These are phyloP conservation scores for Mucor circinelloides DNA, from an alignment of 371 early-diverging fungal genomes.

Conservation along the genomic window DNA sequence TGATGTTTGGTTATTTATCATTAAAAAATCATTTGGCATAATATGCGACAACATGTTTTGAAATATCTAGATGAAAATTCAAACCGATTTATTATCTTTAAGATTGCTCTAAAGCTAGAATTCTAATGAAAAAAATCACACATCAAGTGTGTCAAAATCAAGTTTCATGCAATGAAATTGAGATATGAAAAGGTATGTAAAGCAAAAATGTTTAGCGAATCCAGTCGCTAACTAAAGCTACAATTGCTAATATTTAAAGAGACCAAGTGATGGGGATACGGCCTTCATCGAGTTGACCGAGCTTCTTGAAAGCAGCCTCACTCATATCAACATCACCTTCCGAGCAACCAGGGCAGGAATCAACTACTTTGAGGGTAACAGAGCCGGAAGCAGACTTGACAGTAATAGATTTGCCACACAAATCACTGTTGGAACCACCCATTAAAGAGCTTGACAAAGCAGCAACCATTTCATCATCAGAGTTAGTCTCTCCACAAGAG, in stretches of 20 bases:
- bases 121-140: neutral
- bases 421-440: neutral
- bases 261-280: constrained; percentile 48
- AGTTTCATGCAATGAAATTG: neutral
- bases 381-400: constrained; percentile 31
- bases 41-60: too few species aligned
- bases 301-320: constrained; percentile 47
- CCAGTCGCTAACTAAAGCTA: neutral
- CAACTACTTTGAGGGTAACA: constrained; percentile 49
- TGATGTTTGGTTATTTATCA: too few species aligned
- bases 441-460: constrained; percentile 30
- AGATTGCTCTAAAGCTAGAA: neutral
- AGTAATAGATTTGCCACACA: constrained; percentile 49
- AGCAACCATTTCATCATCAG: constrained; percentile 33
- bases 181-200: neutral
- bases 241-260: neutral
- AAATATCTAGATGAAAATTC: too few species aligned
- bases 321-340: constrained; percentile 39
- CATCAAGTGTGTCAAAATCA: neutral
- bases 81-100: neutral
- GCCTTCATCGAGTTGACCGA: constrained; percentile 37
- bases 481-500: constrained; percentile 41
- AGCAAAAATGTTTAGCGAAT: neutral
- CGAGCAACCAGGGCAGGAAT: constrained; percentile 54
- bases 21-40: too few species aligned